Conservation (phyloP, 495 filamentous ascomycete species). For the Aspergillus ellipticus region DNA sequence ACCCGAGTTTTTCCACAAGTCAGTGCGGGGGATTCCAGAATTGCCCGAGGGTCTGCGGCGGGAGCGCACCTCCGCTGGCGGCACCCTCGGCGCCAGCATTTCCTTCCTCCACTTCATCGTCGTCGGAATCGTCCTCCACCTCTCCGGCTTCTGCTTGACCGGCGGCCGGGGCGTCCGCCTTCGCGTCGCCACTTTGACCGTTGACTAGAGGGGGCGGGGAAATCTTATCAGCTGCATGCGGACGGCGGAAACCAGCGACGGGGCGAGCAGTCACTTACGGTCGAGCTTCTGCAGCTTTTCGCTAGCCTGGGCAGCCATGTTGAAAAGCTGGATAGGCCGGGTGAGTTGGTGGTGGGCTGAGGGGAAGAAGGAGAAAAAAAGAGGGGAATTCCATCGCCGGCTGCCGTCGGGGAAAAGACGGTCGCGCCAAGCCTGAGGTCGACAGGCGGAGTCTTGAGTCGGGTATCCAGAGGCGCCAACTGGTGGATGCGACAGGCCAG, state of each 20-base stretch:
- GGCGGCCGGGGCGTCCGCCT: constrained; percentile 37
- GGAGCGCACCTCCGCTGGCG: constrained; percentile 40
- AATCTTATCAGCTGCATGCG: constrained; percentile 21
- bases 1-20: constrained; percentile 10
- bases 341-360: constrained; percentile 3
- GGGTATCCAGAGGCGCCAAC: not conserved
- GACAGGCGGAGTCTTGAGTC: not conserved
- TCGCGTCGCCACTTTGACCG: constrained; percentile 47
- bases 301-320: constrained; percentile 52
- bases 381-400: constrained; percentile 11
- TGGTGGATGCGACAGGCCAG: not conserved
- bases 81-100: constrained; percentile 36
- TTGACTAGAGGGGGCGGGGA: constrained; percentile 34
- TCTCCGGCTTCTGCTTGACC: constrained; percentile 37
- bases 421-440: constrained; percentile 8
- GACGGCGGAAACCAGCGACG: not conserved
- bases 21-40: constrained; percentile 4
- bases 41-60: constrained; percentile 6
- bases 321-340: constrained; percentile 18
- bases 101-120: constrained; percentile 51
- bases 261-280: constrained; percentile 29
- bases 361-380: constrained; percentile 11
- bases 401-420: constrained; percentile 4
- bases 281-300: constrained; percentile 52
- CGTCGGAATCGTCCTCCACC: constrained; percentile 66